Base-by-base conservation (phyloP, 495 filamentous ascomycete species). In the Penicillium ochrochloron region DNA sequence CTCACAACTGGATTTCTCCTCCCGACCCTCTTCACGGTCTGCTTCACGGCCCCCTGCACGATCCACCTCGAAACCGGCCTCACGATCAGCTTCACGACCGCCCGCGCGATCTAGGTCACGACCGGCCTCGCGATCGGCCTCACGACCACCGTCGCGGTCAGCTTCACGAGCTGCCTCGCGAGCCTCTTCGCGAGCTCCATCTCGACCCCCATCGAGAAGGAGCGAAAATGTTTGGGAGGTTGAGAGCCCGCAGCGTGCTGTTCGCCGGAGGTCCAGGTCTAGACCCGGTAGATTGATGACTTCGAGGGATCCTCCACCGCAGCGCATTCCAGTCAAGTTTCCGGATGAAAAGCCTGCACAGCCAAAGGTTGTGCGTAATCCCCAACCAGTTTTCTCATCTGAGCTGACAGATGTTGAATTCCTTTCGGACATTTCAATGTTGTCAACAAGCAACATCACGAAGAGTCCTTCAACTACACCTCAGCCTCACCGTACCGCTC, bases 191-290 rank as follows among this genome's bases (percentile, higher is more conserved):
- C 50, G 50, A 15, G 23, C 21, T 31, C 31, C 27, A 2, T 53
- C 51, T 53, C 51, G 51, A 54, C 51, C 51, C 6, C 51, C 51
- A 3, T 10, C 51, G 33, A 54, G 25, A 25, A 69, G 71, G 60
- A 63, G 64, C 4, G 73, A 74, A 11, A 76, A 74, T 48, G 64
- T 81, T 8, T 80, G 77, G 74, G 80, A 83, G 29, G 59, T 78
- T 8, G 73, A 75, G 29, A 68, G 73, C 42, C 75, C 78, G 19
- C 69, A 77, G 21, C 71, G 70, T 19, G 58, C 68, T 25, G 44
- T 67, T 17, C 68, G 71, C 21, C 74, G 70, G 33, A 75, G 64
- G 54, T 71, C 74, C 53, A 68, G 70, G 34, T 70, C 73, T 51
- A 68, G 70, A 29, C 50, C 62, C 1, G 61, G 53, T 19, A 62